These are phyloP conservation scores for Xylariaceae sp. DNA, from an alignment of 2,329 filamentous ascomycete species.

Conservation along the genomic window DNA sequence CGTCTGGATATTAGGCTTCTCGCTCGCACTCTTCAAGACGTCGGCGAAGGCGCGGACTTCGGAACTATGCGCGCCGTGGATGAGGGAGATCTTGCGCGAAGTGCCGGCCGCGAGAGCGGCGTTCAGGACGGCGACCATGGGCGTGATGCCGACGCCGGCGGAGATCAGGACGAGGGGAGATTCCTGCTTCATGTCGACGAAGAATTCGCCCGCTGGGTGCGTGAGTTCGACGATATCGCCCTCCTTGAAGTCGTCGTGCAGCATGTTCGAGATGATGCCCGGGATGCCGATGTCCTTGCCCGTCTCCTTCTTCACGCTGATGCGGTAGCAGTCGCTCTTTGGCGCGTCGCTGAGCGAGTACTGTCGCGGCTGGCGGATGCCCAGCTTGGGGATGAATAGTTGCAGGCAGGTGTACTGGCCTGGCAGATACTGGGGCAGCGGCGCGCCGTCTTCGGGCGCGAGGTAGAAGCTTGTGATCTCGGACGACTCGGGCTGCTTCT, in stretches of 20 bases:
- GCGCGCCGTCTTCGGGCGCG: slow-evolving; percentile 52
- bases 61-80: slow-evolving; percentile 54
- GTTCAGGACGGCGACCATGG: slow-evolving; percentile 61
- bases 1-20: slow-evolving; percentile 42
- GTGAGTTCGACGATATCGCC: slow-evolving; percentile 52
- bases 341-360: slow-evolving; percentile 65
- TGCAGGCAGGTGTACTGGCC: slow-evolving; percentile 70
- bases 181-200: slow-evolving; percentile 46
- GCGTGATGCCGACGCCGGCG: slow-evolving; percentile 64
- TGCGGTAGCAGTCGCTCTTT: slow-evolving; percentile 55
- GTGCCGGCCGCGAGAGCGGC: slow-evolving; percentile 30
- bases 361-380: slow-evolving; percentile 65
- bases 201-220: slow-evolving; percentile 57
- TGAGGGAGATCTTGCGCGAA: slow-evolving; percentile 52
- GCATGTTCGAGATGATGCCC: slow-evolving; percentile 49
- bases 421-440: slow-evolving; percentile 57
- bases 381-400: slow-evolving; percentile 54
- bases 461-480: slow-evolving; percentile 67
- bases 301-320: slow-evolving; percentile 65
- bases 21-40: slow-evolving; percentile 41
- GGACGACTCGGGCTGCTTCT: slow-evolving; percentile 56
- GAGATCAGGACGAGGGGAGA: slow-evolving; percentile 60
- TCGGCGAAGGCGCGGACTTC: slow-evolving; percentile 50
- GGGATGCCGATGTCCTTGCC: slow-evolving; percentile 35
- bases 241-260: slow-evolving; percentile 44